Base-by-base conservation (phyloP, 2,329 filamentous ascomycete genomes). In the Mariannaea elegans region DNA sequence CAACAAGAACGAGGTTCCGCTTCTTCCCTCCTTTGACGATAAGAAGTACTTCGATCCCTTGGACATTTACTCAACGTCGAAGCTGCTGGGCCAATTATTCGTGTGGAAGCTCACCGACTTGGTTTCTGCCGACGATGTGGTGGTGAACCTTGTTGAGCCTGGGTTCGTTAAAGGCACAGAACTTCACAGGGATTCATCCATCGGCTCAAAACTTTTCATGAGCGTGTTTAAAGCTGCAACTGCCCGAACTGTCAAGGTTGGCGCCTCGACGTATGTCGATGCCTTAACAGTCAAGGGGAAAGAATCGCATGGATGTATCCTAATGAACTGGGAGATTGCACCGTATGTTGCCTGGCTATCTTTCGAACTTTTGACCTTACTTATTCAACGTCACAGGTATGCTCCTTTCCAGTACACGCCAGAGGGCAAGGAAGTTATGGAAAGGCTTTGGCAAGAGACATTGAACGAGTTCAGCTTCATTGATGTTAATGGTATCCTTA, bases 111-210 rank as follows among this genome's bases (percentile, higher is more conserved):
- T 71, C 23, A 58, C 59, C 13, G 48, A 61, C 16, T 12, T 18
- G 7, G 57, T 71, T 21, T 32, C 31, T 10, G 27, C 62, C 9
- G 51, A 60, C 9, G 66, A 71, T 13, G 65, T 69, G 21, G 52
- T 69, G 10, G 47, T 72, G 48, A 72, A 69, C 54, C 38, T 46
- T 16, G 50, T 65, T 19, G 63, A 72, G 44, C 70, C 71, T 3
- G 60, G 63, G 18, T 49, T 55, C 21, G 61, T 58, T 4, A 46
- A 34, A 24, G 69, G 66, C 29, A 67, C 70, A 7, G 44, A 38
- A 5, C 50, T 72, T 16, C 32, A 59, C 12, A 42, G 61, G 2
- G 53, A 62, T 18, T n/a, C 56, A 12, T 6, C 36, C 9, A 46
- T 16, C 19, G 3, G 10, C 14, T 24, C 21, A 7, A 19, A 18